A percentile compares a stretch with the other conserved stretches of the same genome.
These are phyloP conservation scores for Filobasidium wieringae DNA, from an alignment of 768 basidiomycete genomes.

Conservation along the genomic window DNA sequence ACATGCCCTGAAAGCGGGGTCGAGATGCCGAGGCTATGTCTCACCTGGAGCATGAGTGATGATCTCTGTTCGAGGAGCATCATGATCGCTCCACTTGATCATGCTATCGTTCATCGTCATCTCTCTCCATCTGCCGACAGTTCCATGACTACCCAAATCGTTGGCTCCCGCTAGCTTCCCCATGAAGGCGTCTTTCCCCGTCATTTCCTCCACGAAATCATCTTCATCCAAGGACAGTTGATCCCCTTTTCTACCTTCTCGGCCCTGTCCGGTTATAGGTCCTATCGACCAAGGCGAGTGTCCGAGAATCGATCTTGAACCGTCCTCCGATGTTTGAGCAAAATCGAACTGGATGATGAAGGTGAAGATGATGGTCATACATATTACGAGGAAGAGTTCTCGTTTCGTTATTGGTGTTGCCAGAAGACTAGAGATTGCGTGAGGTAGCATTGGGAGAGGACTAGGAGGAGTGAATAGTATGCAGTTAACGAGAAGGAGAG, in stretches of 20 bases:
- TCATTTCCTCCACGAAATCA: neutral
- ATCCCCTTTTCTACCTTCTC: neutral
- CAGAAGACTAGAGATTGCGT: neutral
- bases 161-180: conserved; percentile 18
- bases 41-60: conserved; percentile 65
- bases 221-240: conserved; percentile 1
- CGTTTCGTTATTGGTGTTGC: conserved; percentile 25
- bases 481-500: neutral
- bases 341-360: conserved; percentile 64
- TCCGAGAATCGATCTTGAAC: conserved; percentile 10
- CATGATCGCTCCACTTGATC: conserved; percentile 27
- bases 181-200: neutral
- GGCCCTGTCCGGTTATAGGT: neutral
- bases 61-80: conserved; percentile 46
- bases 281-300: neutral
- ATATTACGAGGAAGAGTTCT: conserved; percentile 58
- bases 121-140: conserved; percentile 15
- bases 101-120: conserved; percentile 29
- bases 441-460: neutral
- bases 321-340: conserved; percentile 40
- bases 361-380: conserved; percentile 55
- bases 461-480: neutral
- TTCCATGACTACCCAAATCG: conserved; percentile 16
- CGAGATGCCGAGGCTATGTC: conserved; percentile 15
- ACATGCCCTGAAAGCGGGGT: conserved; percentile 47